Conservation (phyloP, 2,329 filamentous ascomycete species). For the Knufia fluminis region DNA sequence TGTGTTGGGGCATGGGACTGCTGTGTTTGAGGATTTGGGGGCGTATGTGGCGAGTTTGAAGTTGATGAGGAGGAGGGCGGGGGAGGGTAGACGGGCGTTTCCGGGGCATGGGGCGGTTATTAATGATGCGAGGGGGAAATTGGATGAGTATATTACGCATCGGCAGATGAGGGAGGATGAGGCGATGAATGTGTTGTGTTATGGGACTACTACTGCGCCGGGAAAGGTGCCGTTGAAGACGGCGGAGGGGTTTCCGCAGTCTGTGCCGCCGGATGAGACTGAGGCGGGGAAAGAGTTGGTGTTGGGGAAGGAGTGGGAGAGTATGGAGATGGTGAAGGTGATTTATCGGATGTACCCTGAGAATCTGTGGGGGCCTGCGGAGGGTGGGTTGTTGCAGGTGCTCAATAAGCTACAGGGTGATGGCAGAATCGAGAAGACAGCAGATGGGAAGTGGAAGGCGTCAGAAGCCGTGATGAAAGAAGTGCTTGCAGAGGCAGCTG, state of each 20-base stretch:
- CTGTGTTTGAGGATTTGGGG: slow-evolving; percentile 69
- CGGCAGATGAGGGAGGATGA: slow-evolving; percentile 70
- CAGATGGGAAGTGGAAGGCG: slow-evolving; percentile 19
- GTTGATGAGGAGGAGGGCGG: slow-evolving; percentile 45
- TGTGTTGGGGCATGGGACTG: slow-evolving; percentile 76
- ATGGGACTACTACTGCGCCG: slow-evolving; percentile 25
- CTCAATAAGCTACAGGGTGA: slow-evolving; percentile 69
- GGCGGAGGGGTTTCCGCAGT: slow-evolving; percentile 6
- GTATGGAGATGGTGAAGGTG: slow-evolving; percentile 75
- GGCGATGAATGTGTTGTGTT: slow-evolving; percentile 55
- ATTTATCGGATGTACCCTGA: slow-evolving; percentile 76
- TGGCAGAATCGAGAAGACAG: slow-evolving; percentile 47
- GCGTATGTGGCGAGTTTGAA: slow-evolving; percentile 61
- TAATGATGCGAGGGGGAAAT: slow-evolving; percentile 59
- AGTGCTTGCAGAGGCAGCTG: not conserved
- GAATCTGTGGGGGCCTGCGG: slow-evolving; percentile 65
- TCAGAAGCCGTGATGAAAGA: slow-evolving; percentile 15
- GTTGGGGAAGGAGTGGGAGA: slow-evolving; percentile 47
- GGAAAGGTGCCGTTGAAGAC: slow-evolving; percentile 7
- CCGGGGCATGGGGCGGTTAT: slow-evolving; percentile 81
- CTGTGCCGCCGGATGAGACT: slow-evolving; percentile 22
- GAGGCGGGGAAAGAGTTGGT: slow-evolving; percentile 22
- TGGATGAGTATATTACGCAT: slow-evolving; percentile 76
- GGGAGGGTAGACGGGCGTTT: slow-evolving; percentile 55
- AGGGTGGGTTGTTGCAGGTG: slow-evolving; percentile 67